Conservation (phyloP, 306 rosid species). For the Acacia confusa region DNA sequence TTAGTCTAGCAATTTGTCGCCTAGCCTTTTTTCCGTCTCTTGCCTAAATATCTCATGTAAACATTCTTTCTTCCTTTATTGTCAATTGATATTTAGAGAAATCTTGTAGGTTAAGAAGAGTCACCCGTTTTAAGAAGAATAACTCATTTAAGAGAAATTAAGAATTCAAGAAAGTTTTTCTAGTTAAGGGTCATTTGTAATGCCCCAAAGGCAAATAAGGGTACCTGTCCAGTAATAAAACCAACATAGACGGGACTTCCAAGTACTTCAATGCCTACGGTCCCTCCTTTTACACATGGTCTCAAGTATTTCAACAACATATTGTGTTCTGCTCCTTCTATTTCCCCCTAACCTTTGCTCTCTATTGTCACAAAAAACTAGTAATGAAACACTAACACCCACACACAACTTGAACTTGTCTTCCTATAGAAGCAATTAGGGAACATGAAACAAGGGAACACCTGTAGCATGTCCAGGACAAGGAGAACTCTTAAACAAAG, state of each 20-base stretch:
- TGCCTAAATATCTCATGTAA: background rate
- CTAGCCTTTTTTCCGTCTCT: background rate
- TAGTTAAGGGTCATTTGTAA: background rate
- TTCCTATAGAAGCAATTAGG: background rate
- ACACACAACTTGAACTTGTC: background rate
- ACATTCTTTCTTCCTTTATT: background rate
- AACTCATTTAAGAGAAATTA: background rate
- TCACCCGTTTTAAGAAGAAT: background rate
- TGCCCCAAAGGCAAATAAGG: background rate
- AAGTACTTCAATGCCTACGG: background rate
- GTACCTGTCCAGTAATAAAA: background rate
- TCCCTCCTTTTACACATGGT: background rate
- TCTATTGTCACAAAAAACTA: background rate
- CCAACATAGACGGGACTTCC: background rate
- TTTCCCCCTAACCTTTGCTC: background rate
- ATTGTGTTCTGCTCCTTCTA: background rate
- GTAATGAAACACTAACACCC: background rate
- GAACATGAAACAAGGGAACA: background rate
- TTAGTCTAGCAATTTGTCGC: background rate
- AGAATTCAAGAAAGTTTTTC: background rate
- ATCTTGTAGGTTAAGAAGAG: background rate
- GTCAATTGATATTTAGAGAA: background rate
- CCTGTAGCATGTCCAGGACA: background rate
- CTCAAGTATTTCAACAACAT: background rate
- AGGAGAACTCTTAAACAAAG: background rate